A percentile compares a stretch with the other conserved stretches of the same genome.
Conservation (phyloP, 345 rosid genomes). For the Draba incana region DNA sequence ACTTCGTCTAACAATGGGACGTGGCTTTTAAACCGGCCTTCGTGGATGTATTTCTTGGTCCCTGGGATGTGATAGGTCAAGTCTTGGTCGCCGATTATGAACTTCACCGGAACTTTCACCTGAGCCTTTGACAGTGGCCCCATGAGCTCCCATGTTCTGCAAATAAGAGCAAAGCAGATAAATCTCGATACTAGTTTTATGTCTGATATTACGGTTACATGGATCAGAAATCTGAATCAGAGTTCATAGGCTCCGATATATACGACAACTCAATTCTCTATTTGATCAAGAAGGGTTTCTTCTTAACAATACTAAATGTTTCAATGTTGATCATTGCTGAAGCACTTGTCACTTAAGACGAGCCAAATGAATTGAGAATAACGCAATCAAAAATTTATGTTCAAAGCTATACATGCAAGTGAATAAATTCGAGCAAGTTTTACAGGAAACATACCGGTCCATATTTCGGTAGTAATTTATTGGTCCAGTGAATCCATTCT, state of each 20-base stretch:
- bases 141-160: slow-evolving; percentile 47
- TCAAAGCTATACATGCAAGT: slow-evolving; percentile 17
- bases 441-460: slow-evolving; percentile 50
- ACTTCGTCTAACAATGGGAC: slow-evolving; percentile 43
- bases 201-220: neutral
- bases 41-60: slow-evolving; percentile 35
- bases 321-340: neutral
- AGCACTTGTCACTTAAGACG: too few relatives aligned
- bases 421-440: slow-evolving; percentile 14
- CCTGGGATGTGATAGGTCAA: slow-evolving; percentile 38
- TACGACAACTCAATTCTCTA: neutral
- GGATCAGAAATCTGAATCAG: slow-evolving; percentile 3
- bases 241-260: slow-evolving; percentile 3
- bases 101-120: slow-evolving; percentile 45
- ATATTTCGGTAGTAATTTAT: slow-evolving; percentile 77
- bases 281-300: neutral
- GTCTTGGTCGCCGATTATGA: slow-evolving; percentile 39
- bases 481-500: slow-evolving; percentile 77
- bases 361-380: neutral
- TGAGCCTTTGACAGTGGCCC: slow-evolving; percentile 22
- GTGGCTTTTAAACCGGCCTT: slow-evolving; percentile 40
- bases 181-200: neutral
- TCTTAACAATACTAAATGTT: neutral
- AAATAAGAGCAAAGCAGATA: slow-evolving; percentile 8
- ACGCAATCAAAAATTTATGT: slow-evolving; percentile 1